These are phyloP conservation scores for Euphrasia arctica DNA, from an alignment of 305 asterid species.

Conservation along the genomic window DNA sequence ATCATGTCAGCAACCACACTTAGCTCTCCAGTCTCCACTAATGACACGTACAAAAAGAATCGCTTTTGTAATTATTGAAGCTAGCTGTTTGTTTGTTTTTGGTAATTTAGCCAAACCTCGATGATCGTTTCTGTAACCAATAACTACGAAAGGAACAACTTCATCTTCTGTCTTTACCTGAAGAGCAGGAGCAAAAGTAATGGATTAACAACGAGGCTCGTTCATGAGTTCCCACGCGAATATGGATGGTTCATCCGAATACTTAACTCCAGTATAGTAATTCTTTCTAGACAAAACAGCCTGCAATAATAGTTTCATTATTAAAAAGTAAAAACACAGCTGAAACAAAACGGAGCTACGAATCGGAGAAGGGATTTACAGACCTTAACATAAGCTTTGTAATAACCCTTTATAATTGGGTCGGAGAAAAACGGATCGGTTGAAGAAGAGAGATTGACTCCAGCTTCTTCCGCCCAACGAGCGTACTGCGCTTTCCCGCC, in stretches of 20 bases:
- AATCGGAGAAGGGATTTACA: background rate
- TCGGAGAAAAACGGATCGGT: conserved; percentile 49
- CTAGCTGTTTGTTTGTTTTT: too few relatives aligned
- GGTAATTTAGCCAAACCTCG: too few relatives aligned
- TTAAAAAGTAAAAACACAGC: too few relatives aligned
- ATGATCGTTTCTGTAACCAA: too few relatives aligned
- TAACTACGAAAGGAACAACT: background rate
- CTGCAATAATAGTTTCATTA: conserved; percentile 25
- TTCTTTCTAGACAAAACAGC: conserved; percentile 50
- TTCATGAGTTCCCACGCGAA: conserved; percentile 79
- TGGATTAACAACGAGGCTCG: conserved; percentile 60
- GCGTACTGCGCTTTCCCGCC: conserved; percentile 68
- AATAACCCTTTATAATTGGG: conserved; percentile 40
- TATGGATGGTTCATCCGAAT: conserved; percentile 56
- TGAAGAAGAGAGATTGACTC: conserved; percentile 35
- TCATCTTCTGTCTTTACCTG: conserved; percentile 34
- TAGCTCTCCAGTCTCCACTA: too few relatives aligned
- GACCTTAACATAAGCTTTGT: conserved; percentile 54
- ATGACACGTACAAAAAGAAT: too few relatives aligned
- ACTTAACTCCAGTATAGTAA: conserved; percentile 42
- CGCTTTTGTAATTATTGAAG: too few relatives aligned
- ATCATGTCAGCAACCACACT: too few relatives aligned
- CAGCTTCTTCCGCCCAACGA: conserved; percentile 54
- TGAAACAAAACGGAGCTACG: too few relatives aligned
- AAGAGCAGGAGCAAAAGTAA: conserved; percentile 43